phyloP scores from a whole-genome alignment of 306 rosid species.

The Glycine soja region DNA sequence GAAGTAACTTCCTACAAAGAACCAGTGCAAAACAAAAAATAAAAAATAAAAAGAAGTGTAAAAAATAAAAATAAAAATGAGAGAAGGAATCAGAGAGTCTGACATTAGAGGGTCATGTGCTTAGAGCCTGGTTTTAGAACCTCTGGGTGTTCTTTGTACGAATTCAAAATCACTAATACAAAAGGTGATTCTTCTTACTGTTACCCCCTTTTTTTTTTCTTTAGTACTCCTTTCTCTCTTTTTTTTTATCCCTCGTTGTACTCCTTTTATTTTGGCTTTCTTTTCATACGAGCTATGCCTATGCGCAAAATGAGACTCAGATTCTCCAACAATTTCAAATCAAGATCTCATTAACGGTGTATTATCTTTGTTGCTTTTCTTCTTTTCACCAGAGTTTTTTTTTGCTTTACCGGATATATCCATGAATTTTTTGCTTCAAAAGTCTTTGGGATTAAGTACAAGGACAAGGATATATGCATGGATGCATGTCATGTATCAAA shows the following conservation, averaged over 20 bases:
- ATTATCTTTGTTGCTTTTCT: constrained; percentile 43
- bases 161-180: constrained; percentile 72
- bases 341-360: constrained; percentile 46
- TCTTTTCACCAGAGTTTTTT: constrained; percentile 38
- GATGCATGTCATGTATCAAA: constrained; percentile 8
- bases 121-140: constrained; percentile 71
- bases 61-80: constrained; percentile 9
- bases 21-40: constrained; percentile 59
- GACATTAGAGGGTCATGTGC: constrained; percentile 93
- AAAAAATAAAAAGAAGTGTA: constrained; percentile 39
- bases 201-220: constrained; percentile 33
- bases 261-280: constrained; percentile 51
- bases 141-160: constrained; percentile 59
- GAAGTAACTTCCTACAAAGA: constrained; percentile 94
- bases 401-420: constrained; percentile 43
- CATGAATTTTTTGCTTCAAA: constrained; percentile 36
- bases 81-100: constrained; percentile 84
- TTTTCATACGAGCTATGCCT: constrained; percentile 38
- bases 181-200: constrained; percentile 84
- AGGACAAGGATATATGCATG: constrained; percentile 22
- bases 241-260: constrained; percentile 48
- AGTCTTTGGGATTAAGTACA: constrained; percentile 37
- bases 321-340: constrained; percentile 55
- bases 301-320: constrained; percentile 47
- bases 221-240: constrained; percentile 48